phyloP scores from a whole-genome alignment of 306 rosid species.

The Cucurbita ficifolia region DNA sequence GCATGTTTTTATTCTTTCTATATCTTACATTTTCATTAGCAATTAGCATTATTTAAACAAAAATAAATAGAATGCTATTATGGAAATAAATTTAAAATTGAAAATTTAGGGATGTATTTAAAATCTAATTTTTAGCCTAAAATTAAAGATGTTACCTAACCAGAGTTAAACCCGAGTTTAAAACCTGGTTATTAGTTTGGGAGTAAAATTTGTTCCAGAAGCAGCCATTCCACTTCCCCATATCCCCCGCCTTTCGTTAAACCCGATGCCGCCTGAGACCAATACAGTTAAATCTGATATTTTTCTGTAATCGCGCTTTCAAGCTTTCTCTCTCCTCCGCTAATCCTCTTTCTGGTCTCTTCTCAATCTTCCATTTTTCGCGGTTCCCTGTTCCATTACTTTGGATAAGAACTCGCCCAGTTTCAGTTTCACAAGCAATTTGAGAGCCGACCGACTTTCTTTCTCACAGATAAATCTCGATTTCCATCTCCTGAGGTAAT shows the following conservation, averaged over 20 bases:
- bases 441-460: neutral
- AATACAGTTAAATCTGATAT: too few species aligned
- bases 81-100: too few species aligned
- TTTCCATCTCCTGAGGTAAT: neutral
- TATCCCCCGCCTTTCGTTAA: neutral
- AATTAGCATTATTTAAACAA: too few species aligned
- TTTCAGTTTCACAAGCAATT: neutral
- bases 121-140: too few species aligned
- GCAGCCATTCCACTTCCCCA: neutral
- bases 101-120: too few species aligned
- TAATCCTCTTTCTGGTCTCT: neutral
- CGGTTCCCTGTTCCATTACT: slow-evolving; percentile 2
- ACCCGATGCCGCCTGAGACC: too few species aligned
- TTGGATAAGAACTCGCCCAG: neutral
- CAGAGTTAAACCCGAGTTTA: neutral
- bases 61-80: too few species aligned
- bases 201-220: neutral
- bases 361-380: neutral
- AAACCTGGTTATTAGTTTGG: neutral
- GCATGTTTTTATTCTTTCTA: too few species aligned
- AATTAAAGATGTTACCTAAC: neutral
- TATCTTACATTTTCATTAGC: too few species aligned
- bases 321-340: neutral
- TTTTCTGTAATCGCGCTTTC: neutral
- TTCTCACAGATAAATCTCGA: too few species aligned